Percentiles rank a stretch among this genome's conserved stretches.
phyloP scores from a whole-genome alignment of 1,139 yeast species.

The Suhomyces bolitotheri region DNA sequence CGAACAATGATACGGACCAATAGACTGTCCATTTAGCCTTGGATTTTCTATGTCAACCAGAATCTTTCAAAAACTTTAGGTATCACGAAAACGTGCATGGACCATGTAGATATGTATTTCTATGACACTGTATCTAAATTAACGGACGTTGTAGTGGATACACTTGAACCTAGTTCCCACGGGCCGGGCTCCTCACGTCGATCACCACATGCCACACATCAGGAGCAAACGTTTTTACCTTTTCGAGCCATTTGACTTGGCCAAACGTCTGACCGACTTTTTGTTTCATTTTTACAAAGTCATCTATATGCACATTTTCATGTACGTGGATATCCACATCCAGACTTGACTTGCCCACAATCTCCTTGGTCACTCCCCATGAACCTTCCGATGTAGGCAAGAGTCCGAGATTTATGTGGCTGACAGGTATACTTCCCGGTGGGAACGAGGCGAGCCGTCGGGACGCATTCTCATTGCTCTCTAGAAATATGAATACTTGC shows the following conservation, averaged over 20 bases:
- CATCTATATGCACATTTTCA: constrained; percentile 61
- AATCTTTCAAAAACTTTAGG: too few species aligned
- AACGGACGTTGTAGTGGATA: too few species aligned
- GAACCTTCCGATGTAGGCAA: constrained; percentile 67
- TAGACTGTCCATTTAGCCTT: too few species aligned
- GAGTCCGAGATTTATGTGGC: constrained; percentile 77
- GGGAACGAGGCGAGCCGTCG: constrained; percentile 38
- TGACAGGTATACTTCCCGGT: constrained; percentile 25
- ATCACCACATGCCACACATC: constrained; percentile 79
- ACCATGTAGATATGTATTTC: too few species aligned
- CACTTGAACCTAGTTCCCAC: too few species aligned
- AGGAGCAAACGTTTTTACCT: constrained; percentile 84
- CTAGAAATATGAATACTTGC: constrained; percentile 51
- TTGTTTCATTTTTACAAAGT: constrained; percentile 36
- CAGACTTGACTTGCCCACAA: constrained; percentile 13
- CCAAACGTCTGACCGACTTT: constrained; percentile 15
- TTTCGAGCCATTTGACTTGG: constrained; percentile 43
- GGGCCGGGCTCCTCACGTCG: too few species aligned
- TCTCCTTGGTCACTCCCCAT: constrained; percentile 51
- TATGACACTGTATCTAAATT: too few species aligned
- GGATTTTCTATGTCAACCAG: too few species aligned
- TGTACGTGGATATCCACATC: constrained; percentile 35
- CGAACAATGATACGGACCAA: too few species aligned
- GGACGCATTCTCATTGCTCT: constrained; percentile 56
- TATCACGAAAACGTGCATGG: too few species aligned